Base-by-base conservation (phyloP, 225 moss, liverwort and hornwort species). In the Sphagnum tenellum region DNA sequence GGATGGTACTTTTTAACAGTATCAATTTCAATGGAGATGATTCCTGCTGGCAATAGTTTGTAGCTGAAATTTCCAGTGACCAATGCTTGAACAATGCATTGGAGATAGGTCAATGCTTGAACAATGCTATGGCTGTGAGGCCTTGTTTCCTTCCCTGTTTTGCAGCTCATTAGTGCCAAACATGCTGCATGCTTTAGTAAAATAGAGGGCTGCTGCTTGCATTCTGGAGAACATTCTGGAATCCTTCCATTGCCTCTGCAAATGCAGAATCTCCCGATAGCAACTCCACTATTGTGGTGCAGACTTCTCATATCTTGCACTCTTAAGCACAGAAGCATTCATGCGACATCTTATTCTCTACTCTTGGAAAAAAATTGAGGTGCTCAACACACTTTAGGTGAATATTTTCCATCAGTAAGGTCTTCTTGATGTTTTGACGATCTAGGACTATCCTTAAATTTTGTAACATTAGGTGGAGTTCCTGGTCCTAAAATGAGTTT, bases 281-380 rank as follows among this genome's bases (percentile, higher is more conserved):
- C 61, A 14, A 12, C 7, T 45, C 47, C 2, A 45, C 10, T 13
- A 12, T 59, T n/a, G 3, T 78, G 66, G 50, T 63, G 45, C 80
- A 94, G 94, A 91, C 58, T 94, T 94, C 76, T 94, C 94, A 46
- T 94, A 94, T 69, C 76, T 94, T 55, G 94, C 94, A 13, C 91
- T 94, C 71, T 91, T 87, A 60, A 88, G 85, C 47, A 89, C 94
- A 7, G 89, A 82, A 55, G 94, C 94, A 66, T 94, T 94, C 75
- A 94, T 94, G 94, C 94, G 91, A 80, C 94, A 94, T 72, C 79
- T 94, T 64, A 91, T 94, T 46, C 83, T 94, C 12, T 91, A 87
- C 78, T 94, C 91, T 61, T 94, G 94, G 94, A 94, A 94, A 79
- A 91, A 89, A 63, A 91, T 91, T 76, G 91, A 94, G 94, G 94